phyloP scores from a whole-genome alignment of 192 early-diverging fungal species.

The Pilobolus umbonatus region DNA sequence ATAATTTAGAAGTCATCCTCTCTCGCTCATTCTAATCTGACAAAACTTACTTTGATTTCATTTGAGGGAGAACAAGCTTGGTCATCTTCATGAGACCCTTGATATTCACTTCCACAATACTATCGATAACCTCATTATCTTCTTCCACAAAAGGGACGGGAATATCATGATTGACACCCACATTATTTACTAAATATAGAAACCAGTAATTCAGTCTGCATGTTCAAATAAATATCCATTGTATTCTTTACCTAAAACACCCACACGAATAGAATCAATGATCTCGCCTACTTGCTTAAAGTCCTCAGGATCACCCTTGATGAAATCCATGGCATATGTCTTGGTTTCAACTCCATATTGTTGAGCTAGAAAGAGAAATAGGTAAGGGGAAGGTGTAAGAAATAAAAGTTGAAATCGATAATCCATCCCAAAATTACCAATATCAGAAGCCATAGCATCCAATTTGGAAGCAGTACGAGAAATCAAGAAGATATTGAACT shows the following conservation, averaged over 20 bases:
- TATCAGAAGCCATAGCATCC: slow-evolving; percentile 63
- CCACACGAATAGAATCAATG: slow-evolving; percentile 53
- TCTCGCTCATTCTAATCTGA: neutral
- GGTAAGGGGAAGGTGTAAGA: no score
- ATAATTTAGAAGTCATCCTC: neutral
- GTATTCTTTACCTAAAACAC: slow-evolving; percentile 45
- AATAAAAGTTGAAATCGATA: neutral
- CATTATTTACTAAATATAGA: slow-evolving; percentile 82
- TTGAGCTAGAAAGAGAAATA: slow-evolving; percentile 9
- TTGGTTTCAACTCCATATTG: slow-evolving; percentile 60
- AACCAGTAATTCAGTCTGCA: neutral
- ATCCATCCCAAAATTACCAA: slow-evolving; percentile 32
- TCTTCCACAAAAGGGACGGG: slow-evolving; percentile 85
- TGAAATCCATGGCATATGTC: slow-evolving; percentile 77
- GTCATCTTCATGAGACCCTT: slow-evolving; percentile 79
- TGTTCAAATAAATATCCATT: neutral
- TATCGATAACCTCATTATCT: slow-evolving; percentile 50
- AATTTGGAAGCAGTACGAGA: slow-evolving; percentile 82
- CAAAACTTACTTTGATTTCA: slow-evolving; percentile 55
- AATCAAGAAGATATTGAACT: slow-evolving; percentile 81
- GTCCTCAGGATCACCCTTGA: slow-evolving; percentile 53
- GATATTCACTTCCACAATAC: slow-evolving; percentile 86
- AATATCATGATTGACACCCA: slow-evolving; percentile 86
- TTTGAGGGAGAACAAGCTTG: slow-evolving; percentile 70
- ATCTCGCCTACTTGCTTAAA: slow-evolving; percentile 60